A percentile compares a stretch with the other conserved stretches of the same genome.
Conservation (phyloP, 768 basidiomycete species). For the Gautieria morchelliformis region DNA sequence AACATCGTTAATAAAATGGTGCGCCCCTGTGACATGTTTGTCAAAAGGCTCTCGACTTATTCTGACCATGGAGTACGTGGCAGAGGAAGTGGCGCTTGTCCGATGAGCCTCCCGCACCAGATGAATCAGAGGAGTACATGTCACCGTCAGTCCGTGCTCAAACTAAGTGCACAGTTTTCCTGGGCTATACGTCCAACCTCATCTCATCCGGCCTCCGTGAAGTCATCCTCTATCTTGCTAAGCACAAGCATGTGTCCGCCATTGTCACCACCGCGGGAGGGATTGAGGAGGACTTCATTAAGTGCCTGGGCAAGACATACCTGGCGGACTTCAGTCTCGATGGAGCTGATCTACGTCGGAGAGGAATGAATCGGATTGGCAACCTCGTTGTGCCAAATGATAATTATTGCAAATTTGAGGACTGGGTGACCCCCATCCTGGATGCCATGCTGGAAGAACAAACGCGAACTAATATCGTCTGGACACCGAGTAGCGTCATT, state of each 20-base stretch:
- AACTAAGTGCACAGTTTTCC: slow-evolving; percentile 81
- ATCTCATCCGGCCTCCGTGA: slow-evolving; percentile 97
- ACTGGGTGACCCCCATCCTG: slow-evolving; percentile 95
- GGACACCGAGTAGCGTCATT: slow-evolving; percentile 95
- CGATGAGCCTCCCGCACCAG: slow-evolving; percentile 63
- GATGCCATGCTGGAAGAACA: slow-evolving; percentile 89
- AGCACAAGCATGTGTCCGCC: slow-evolving; percentile 81
- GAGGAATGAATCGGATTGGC: slow-evolving; percentile 95
- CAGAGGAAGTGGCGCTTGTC: slow-evolving; percentile 86
- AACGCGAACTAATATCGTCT: slow-evolving; percentile 52
- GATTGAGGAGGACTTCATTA: slow-evolving; percentile 98
- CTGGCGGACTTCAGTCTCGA: slow-evolving; percentile 88
- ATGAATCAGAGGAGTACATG: slow-evolving; percentile 60
- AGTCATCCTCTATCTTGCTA: slow-evolving; percentile 83
- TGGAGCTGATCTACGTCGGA: slow-evolving; percentile 75
- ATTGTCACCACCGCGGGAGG: slow-evolving; percentile 98
- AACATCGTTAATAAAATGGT: slow-evolving; percentile 94
- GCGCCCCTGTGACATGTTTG: slow-evolving; percentile 10
- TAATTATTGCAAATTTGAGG: slow-evolving; percentile 99
- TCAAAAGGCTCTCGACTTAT: background rate
- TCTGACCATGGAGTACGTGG: background rate
- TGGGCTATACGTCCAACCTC: slow-evolving; percentile 97
- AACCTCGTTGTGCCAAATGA: slow-evolving; percentile 96
- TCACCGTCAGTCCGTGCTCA: slow-evolving; percentile 51
- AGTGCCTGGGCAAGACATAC: slow-evolving; percentile 95